phyloP scores from a whole-genome alignment of 2,329 filamentous ascomycete species.

The Phyllachora maydis region DNA sequence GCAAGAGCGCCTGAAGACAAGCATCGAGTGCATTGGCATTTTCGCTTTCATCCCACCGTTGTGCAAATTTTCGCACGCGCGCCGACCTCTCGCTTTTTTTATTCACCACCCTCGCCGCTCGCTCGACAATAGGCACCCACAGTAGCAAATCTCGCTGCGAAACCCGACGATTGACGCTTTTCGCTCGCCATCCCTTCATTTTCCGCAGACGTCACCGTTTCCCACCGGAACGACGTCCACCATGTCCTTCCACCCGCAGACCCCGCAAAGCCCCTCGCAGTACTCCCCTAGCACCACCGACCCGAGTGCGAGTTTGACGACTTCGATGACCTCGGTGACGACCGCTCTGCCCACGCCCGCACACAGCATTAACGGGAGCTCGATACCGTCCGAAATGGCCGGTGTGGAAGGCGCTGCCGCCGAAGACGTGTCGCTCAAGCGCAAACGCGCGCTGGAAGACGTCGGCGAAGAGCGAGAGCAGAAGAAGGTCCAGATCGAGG shows the following conservation, averaged over 20 bases:
- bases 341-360: conserved; percentile 39
- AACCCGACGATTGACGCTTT: conserved; percentile 2
- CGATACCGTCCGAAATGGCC: conserved; percentile 18
- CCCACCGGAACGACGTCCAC: too few relatives aligned
- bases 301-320: conserved; percentile 25
- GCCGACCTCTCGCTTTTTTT: too few relatives aligned
- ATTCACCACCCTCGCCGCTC: too few relatives aligned
- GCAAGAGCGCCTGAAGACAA: too few relatives aligned
- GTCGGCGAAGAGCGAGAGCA: conserved; percentile 29
- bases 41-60: too few relatives aligned
- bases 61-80: too few relatives aligned
- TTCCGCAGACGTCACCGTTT: conserved; percentile 11
- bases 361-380: conserved; percentile 39
- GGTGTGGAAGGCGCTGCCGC: conserved; percentile 22
- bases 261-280: conserved; percentile 46
- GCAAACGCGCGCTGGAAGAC: conserved; percentile 38
- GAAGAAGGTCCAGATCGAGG: conserved; percentile 43
- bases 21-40: too few relatives aligned
- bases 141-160: neutral
- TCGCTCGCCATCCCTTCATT: conserved; percentile 4
- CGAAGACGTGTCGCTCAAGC: conserved; percentile 36
- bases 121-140: neutral
- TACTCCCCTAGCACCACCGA: conserved; percentile 34
- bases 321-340: conserved; percentile 27
- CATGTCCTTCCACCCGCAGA: conserved; percentile 48